phyloP scores from a whole-genome alignment of 2,329 filamentous ascomycete genomes.

The Fusarium lyarnte region DNA sequence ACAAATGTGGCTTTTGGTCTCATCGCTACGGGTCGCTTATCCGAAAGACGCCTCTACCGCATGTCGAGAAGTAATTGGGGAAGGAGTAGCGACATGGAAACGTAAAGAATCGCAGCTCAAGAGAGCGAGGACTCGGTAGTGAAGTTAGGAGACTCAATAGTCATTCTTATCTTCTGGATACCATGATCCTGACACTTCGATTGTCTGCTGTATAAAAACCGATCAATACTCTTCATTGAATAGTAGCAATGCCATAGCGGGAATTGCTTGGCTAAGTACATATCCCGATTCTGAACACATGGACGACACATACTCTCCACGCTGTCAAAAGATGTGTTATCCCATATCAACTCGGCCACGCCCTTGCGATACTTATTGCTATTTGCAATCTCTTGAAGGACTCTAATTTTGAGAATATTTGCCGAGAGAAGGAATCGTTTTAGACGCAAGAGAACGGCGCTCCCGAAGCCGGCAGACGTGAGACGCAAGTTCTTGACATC shows the following conservation, averaged over 20 bases:
- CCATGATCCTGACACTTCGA: not conserved
- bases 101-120: slow-evolving; percentile 45
- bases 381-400: slow-evolving; percentile 49
- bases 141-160: slow-evolving; percentile 43
- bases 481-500: slow-evolving; percentile 10
- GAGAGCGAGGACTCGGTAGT: slow-evolving; percentile 43
- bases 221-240: not conserved
- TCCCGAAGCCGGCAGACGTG: not conserved
- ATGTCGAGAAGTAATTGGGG: not conserved
- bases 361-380: slow-evolving; percentile 46
- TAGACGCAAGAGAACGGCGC: not conserved
- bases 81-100: not conserved
- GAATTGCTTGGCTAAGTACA: not conserved
- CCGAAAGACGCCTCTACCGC: not conserved
- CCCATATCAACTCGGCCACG: slow-evolving; percentile 53
- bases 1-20: not conserved
- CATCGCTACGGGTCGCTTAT: not conserved
- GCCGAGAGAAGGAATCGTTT: slow-evolving; percentile 53
- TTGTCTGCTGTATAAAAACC: not conserved
- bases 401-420: slow-evolving; percentile 50
- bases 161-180: slow-evolving; percentile 25
- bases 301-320: not conserved
- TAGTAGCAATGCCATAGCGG: too few species aligned
- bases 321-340: slow-evolving; percentile 41
- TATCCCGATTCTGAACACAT: not conserved